These are phyloP conservation scores for Magnaporthiopsis incrustans DNA, from an alignment of 2,329 filamentous ascomycete species.

Conservation along the genomic window DNA sequence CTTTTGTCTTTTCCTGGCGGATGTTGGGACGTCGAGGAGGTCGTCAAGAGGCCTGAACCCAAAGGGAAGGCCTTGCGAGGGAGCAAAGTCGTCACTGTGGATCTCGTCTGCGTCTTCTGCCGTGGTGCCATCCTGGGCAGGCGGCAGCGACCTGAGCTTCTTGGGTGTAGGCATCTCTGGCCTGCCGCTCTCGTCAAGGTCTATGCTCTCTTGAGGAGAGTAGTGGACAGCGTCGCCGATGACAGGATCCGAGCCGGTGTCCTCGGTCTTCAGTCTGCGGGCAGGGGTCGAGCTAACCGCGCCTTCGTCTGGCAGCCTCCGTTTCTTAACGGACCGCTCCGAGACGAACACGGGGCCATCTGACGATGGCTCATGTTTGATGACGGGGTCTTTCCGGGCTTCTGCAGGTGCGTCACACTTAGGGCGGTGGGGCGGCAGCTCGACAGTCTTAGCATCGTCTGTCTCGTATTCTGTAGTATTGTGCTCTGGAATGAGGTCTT, in stretches of 20 bases:
- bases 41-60: not conserved
- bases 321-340: conserved; percentile 40
- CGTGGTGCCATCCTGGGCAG: not conserved
- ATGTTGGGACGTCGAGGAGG: conserved; percentile 4
- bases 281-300: conserved; percentile 12
- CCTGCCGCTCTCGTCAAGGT: conserved; percentile 41
- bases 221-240: conserved; percentile 21
- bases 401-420: not conserved
- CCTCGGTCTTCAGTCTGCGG: conserved; percentile 36
- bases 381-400: not conserved
- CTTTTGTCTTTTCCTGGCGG: not conserved
- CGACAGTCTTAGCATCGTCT: not conserved
- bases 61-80: conserved; percentile 1
- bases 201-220: conserved; percentile 47
- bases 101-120: not conserved
- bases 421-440: too few species aligned
- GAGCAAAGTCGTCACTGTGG: not conserved
- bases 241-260: conserved; percentile 22
- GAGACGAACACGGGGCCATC: conserved; percentile 43
- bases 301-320: conserved; percentile 26
- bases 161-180: conserved; percentile 33
- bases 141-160: conserved; percentile 20
- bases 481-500: not conserved
- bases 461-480: not conserved
- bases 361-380: conserved; percentile 48